A percentile compares a stretch with the other conserved stretches of the same genome.
Evolutionary conservation across 805 yeast species (phyloP).

Genomic region (Zygosaccharomyces siamensis): DNA sequence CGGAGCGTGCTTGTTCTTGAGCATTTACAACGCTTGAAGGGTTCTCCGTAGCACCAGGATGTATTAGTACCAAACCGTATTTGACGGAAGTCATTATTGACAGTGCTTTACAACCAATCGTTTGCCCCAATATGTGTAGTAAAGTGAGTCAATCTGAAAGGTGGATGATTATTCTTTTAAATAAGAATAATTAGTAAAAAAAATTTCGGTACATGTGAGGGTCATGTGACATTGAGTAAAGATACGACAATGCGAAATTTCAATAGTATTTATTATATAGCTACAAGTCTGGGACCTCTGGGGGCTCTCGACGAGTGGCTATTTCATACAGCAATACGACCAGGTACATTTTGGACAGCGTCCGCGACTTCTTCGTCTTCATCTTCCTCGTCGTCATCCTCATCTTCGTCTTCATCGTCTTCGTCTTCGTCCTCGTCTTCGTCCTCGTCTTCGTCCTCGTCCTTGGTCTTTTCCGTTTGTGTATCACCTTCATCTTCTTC

Average conservation of each 20-base stretch:
- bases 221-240: not conserved
- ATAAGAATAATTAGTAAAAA: not conserved
- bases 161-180: not conserved
- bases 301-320: not conserved
- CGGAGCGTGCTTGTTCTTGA: slow-evolving; percentile 23
- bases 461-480: slow-evolving; percentile 31
- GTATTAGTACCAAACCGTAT: slow-evolving; percentile 46
- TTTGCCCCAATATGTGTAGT: not conserved
- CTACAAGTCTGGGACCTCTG: not conserved
- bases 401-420: slow-evolving; percentile 47
- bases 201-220: not conserved
- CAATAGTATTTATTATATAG: slow-evolving; percentile 5
- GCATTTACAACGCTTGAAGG: slow-evolving; percentile 45
- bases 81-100: slow-evolving; percentile 11
- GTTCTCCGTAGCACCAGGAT: slow-evolving; percentile 61
- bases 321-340: not conserved
- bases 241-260: slow-evolving; percentile 1
- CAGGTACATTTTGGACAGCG: slow-evolving; percentile 13
- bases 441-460: slow-evolving; percentile 46
- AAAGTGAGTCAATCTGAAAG: not conserved
- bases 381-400: slow-evolving; percentile 38
- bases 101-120: not conserved
- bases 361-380: slow-evolving; percentile 40
- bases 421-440: slow-evolving; percentile 45
- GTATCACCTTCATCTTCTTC: slow-evolving; percentile 37